Evolutionary conservation across 2,329 filamentous ascomycete species (phyloP).

Genomic region (Mycocentrospora acerina): DNA sequence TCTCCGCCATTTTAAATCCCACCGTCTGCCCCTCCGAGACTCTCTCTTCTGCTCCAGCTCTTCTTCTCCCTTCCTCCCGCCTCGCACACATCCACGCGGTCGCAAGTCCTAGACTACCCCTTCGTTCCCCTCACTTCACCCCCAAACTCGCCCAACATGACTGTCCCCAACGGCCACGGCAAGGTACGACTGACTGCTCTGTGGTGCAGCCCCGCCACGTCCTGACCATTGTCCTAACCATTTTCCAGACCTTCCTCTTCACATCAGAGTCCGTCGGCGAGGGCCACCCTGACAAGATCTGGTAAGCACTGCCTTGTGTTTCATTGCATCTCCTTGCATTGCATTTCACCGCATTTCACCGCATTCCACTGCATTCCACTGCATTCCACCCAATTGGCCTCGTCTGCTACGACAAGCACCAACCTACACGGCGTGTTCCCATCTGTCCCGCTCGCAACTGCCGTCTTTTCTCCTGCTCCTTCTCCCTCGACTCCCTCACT

Average conservation of each 20-base stretch:
- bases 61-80: slow-evolving; percentile 23
- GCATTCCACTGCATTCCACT: too few species aligned
- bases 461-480: not conserved
- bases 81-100: slow-evolving; percentile 32
- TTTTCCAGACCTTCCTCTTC: slow-evolving; percentile 48
- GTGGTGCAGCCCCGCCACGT: slow-evolving; percentile 9
- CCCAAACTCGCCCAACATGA: slow-evolving; percentile 19
- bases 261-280: slow-evolving; percentile 56
- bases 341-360: too few species aligned
- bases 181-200: slow-evolving; percentile 23
- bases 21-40: slow-evolving; percentile 25
- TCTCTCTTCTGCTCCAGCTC: slow-evolving; percentile 17
- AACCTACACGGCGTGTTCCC: slow-evolving; percentile 9
- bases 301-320: slow-evolving; percentile 46
- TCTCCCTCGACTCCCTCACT: too few species aligned
- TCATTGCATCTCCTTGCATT: too few species aligned
- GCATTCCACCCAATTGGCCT: not conserved
- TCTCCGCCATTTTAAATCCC: slow-evolving; percentile 9
- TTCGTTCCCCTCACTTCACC: slow-evolving; percentile 5
- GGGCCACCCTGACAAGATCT: slow-evolving; percentile 90
- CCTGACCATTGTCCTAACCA: slow-evolving; percentile 20
- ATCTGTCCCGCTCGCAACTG: slow-evolving; percentile 3
- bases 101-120: slow-evolving; percentile 43
- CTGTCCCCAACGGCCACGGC: slow-evolving; percentile 25
- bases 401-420: not conserved